Conservation (phyloP, 306 rosid genomes). For the Sindora glabra region DNA sequence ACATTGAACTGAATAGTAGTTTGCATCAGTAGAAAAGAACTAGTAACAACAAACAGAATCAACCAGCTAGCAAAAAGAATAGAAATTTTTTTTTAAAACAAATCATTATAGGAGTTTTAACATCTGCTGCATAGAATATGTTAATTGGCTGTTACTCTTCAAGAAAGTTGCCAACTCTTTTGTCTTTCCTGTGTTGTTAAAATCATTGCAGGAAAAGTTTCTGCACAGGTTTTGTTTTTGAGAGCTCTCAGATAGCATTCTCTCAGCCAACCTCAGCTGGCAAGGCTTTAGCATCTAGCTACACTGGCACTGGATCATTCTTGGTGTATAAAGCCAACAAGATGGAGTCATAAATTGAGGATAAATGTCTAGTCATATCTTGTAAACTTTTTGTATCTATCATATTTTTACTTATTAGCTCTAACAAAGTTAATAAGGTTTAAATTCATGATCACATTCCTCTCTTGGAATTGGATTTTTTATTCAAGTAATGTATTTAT, state of each 20-base stretch:
- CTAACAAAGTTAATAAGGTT: not conserved
- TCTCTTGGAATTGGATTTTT: too few species aligned
- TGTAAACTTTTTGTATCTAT: not conserved
- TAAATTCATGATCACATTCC: not conserved
- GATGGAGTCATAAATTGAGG: not conserved
- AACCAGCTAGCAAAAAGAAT: not conserved
- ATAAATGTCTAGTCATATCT: not conserved
- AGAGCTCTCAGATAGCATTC: constrained; percentile 58
- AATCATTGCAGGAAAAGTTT: constrained; percentile 56
- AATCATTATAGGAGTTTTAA: not conserved
- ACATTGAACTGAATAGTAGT: not conserved
- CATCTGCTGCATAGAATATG: not conserved
- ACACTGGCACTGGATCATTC: constrained; percentile 44
- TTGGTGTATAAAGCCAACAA: constrained; percentile 50
- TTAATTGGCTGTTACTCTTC: constrained; percentile 1
- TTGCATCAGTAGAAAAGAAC: not conserved
- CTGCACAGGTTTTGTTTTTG: constrained; percentile 39
- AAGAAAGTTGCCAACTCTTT: not conserved
- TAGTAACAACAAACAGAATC: not conserved
- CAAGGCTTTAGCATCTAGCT: constrained; percentile 60
- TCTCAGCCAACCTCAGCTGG: constrained; percentile 80
- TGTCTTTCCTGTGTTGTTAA: not conserved
- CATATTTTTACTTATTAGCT: not conserved
- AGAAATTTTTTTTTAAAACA: too few species aligned
- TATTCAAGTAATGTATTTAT: too few species aligned